Percentiles rank a stretch among this genome's conserved stretches.
phyloP scores from a whole-genome alignment of 768 basidiomycete genomes.

The Myochromella boudieri region DNA sequence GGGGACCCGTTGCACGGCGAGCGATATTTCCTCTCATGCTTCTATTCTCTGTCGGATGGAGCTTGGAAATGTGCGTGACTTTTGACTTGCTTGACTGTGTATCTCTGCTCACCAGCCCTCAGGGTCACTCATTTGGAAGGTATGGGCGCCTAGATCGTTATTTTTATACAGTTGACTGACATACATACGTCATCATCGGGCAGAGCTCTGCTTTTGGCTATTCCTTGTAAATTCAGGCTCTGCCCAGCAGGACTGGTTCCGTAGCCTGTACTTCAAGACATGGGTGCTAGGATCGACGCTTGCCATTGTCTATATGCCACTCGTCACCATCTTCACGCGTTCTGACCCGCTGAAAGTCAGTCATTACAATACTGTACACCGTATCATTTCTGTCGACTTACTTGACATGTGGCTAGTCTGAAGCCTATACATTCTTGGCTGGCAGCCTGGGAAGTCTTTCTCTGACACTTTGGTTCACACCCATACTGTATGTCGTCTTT shows the following conservation, averaged over 20 bases:
- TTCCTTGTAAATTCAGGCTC: slow-evolving; percentile 72
- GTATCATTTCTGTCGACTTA: slow-evolving; percentile 6
- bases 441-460: slow-evolving; percentile 69
- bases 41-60: slow-evolving; percentile 66
- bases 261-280: slow-evolving; percentile 67
- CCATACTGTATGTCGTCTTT: slow-evolving; percentile 63
- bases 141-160: slow-evolving; percentile 24
- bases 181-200: slow-evolving; percentile 9
- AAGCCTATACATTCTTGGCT: slow-evolving; percentile 67
- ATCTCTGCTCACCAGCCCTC: neutral
- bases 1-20: slow-evolving; percentile 43
- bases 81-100: neutral
- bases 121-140: slow-evolving; percentile 85
- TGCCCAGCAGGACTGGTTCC: slow-evolving; percentile 74
- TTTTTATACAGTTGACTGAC: neutral
- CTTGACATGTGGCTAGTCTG: slow-evolving; percentile 45
- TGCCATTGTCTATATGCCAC: slow-evolving; percentile 66
- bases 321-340: slow-evolving; percentile 65
- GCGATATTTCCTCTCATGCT: slow-evolving; percentile 69
- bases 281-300: slow-evolving; percentile 67
- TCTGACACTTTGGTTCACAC: slow-evolving; percentile 73
- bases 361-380: slow-evolving; percentile 11
- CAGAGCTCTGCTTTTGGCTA: slow-evolving; percentile 87
- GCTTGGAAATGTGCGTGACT: slow-evolving; percentile 65
- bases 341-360: slow-evolving; percentile 57